Evolutionary conservation across 1,139 yeast genomes (phyloP), one percentile per base, ranked within the genome.

Genomic region (Hemisphaericaspora xylofermentans): DNA sequence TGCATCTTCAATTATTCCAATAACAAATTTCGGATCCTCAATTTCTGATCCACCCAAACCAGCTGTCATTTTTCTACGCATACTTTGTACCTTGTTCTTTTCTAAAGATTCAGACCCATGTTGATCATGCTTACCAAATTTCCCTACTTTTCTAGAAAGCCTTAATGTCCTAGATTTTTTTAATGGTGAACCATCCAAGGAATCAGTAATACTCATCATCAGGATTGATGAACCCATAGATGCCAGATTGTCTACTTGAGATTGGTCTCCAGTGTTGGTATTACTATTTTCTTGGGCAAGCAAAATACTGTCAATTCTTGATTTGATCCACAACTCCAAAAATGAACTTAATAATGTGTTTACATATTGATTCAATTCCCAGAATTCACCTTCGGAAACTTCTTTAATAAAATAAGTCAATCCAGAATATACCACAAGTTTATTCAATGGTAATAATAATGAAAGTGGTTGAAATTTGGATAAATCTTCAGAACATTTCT

Each of bases 351-450:
- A 50, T 9, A 47, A 40, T 12, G 49, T 44, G 38, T 58, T 63
- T 40, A 68, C 50, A 53, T 53, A 48, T 42, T 57, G 61, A 40
- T 57, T 61, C 41, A 76, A 50, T 12, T 62, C 64, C 12, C 51
- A 47, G 33, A 60, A 59, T 39, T 63, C 62, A 2, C 61, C 56
- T 0, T 58, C 52, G 0, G 82, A 72, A 8, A 81, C 67, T 40
- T 80, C 82, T 51, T 83, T 85, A 27, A 85, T 71, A 53, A 85
- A 89, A 31, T 78, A 72, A 2, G 84, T 71, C 28, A 87, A 60
- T 0, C 91, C 85, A 4, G 84, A 69, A 45, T 81, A 80, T 0
- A 80, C 72, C 47, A 78, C 61, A 19, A 82, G 54, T 21, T 66
- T 61, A 17, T 74, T 67, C 36, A 80, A 58, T 32, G 68, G 66